These are phyloP conservation scores for Periconia macrospinosa DNA, from an alignment of 2,329 filamentous ascomycete genomes.

Conservation along the genomic window DNA sequence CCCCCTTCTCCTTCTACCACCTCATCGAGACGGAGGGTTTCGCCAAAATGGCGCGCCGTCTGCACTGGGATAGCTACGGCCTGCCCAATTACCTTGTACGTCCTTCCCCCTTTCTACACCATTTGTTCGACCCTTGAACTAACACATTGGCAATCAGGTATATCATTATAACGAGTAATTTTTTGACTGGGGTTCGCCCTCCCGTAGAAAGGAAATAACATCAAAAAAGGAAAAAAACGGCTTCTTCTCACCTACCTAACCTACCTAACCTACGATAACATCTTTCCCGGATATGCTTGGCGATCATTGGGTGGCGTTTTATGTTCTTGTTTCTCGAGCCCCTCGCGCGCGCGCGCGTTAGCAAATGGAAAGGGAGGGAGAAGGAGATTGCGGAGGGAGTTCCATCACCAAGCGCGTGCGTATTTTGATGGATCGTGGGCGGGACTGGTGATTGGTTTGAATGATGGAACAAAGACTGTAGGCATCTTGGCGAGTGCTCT, in stretches of 20 bases:
- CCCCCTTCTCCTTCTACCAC: slow-evolving; percentile 93
- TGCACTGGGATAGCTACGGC: slow-evolving; percentile 86
- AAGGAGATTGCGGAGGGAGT: too few relatives aligned
- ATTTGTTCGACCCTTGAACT: slow-evolving; percentile 2
- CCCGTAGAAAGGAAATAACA: not conserved
- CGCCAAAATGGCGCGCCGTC: slow-evolving; percentile 88
- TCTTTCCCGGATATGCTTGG: slow-evolving; percentile 8
- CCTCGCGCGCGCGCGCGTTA: not conserved
- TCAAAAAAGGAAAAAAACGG: too few relatives aligned
- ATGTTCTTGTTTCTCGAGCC: not conserved
- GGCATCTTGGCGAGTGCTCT: too few relatives aligned
- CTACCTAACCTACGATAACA: not conserved
- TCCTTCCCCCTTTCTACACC: slow-evolving; percentile 5
- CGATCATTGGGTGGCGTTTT: slow-evolving; percentile 39
- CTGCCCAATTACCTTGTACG: slow-evolving; percentile 94
- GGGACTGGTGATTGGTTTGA: too few relatives aligned
- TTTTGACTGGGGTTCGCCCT: not conserved
- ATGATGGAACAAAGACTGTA: too few relatives aligned
- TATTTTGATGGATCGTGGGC: too few relatives aligned
- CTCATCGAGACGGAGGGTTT: slow-evolving; percentile 98
- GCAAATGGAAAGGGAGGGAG: not conserved
- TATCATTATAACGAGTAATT: slow-evolving; percentile 87
- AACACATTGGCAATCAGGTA: slow-evolving; percentile 56
- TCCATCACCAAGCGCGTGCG: too few relatives aligned
- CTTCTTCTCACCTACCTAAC: not conserved